phyloP scores from a whole-genome alignment of 805 yeast genomes.

The Candida railenensis region DNA sequence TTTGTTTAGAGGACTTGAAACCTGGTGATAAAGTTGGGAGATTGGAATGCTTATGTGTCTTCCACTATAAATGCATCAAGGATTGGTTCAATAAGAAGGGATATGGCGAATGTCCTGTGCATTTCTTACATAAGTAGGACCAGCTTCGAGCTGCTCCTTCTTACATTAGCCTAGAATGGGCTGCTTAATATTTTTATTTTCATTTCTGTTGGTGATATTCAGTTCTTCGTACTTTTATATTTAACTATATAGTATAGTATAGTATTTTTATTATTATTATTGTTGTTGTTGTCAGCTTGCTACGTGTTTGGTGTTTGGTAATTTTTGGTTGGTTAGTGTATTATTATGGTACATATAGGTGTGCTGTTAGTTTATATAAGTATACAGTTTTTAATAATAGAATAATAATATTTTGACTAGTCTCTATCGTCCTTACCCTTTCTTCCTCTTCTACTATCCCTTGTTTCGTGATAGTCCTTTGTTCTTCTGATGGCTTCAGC shows the following conservation, averaged over 20 bases:
- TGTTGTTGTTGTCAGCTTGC: not conserved
- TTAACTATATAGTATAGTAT: too few species aligned
- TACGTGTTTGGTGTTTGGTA: not conserved
- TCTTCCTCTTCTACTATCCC: slow-evolving; percentile 18
- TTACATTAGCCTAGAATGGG: not conserved
- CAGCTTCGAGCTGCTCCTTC: not conserved
- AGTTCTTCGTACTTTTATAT: not conserved
- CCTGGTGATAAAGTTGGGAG: slow-evolving; percentile 91
- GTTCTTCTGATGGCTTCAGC: slow-evolving; percentile 84
- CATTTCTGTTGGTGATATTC: not conserved
- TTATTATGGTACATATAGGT: not conserved
- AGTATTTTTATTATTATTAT: too few species aligned
- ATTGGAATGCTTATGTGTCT: slow-evolving; percentile 90
- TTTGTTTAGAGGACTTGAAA: slow-evolving; percentile 84
- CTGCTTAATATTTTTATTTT: not conserved
- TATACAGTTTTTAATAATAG: slow-evolving; percentile 1
- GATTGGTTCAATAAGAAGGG: slow-evolving; percentile 90
- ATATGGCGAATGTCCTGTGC: slow-evolving; percentile 85
- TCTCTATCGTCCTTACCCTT: slow-evolving; percentile 31
- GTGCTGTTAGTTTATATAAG: not conserved
- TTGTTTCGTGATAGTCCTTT: slow-evolving; percentile 58
- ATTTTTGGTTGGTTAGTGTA: not conserved
- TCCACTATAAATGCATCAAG: slow-evolving; percentile 87
- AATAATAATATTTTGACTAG: not conserved
- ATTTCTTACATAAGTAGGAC: slow-evolving; percentile 37